Conservation (phyloP, 352 stramenopile genomes). For the Phytopythium delawarense region DNA sequence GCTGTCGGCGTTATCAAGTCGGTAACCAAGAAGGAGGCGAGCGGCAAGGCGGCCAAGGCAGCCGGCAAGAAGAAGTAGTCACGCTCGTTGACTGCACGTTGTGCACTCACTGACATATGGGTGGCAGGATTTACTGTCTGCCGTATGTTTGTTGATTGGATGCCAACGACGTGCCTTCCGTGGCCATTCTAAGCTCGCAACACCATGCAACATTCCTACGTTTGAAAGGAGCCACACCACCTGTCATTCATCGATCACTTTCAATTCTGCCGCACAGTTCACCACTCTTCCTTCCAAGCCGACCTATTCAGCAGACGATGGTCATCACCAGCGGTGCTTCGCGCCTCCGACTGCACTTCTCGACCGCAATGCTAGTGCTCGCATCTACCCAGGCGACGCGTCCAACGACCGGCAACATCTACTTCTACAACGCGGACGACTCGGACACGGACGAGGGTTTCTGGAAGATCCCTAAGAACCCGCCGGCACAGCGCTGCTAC, state of each 20-base stretch:
- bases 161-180: background rate
- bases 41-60: background rate
- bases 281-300: background rate
- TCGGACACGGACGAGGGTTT: background rate
- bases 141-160: background rate
- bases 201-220: too few species aligned
- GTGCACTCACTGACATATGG: background rate
- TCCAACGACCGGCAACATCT: background rate
- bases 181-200: too few species aligned
- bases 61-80: background rate
- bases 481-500: constrained; percentile 3
- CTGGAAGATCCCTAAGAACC: background rate
- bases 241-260: background rate
- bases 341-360: background rate
- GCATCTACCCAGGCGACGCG: background rate
- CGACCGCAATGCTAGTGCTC: background rate
- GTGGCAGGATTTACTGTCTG: background rate
- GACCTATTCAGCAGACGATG: background rate
- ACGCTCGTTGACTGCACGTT: background rate
- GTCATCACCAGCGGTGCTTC: background rate
- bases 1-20: constrained; percentile 97
- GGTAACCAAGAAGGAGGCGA: constrained; percentile 25
- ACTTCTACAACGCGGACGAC: background rate
- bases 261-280: background rate
- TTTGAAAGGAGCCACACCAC: background rate